Evolutionary conservation across 805 yeast species (phyloP).

Genomic region (Starmerella stigmatis): DNA sequence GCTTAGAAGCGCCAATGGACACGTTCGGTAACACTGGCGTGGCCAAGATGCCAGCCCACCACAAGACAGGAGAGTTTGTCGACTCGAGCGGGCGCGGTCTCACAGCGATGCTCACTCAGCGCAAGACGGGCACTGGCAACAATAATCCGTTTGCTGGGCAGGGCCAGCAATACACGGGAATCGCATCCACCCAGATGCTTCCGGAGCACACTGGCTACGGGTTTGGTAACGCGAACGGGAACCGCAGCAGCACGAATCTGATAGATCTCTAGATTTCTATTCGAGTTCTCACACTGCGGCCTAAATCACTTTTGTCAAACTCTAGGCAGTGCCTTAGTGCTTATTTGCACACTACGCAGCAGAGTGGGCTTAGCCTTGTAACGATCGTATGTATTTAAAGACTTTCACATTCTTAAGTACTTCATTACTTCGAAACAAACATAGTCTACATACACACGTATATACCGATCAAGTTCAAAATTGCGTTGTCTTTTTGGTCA

Average conservation of each 20-base stretch:
- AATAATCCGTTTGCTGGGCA: conserved; percentile 51
- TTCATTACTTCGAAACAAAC: no score
- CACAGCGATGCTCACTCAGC: conserved; percentile 24
- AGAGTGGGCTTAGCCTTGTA: no score
- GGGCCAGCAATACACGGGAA: conserved; percentile 48
- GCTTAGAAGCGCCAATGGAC: conserved; percentile 84
- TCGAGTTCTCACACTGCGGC: no score
- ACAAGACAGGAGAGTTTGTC: conserved; percentile 70
- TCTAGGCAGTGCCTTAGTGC: no score
- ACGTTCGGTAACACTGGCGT: conserved; percentile 86
- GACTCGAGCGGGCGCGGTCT: conserved; percentile 83
- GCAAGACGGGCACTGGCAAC: conserved; percentile 20
- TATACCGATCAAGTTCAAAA: no score
- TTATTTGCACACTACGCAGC: no score
- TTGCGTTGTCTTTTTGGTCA: no score
- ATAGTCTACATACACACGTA: no score
- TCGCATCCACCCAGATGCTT: conserved; percentile 53
- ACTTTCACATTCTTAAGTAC: no score
- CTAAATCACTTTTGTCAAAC: no score
- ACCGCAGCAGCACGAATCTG: conserved; percentile 27
- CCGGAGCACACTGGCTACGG: conserved; percentile 92
- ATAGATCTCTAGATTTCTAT: conserved; percentile 31
- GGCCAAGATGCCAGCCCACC: conserved; percentile 82
- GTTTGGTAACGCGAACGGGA: conserved; percentile 61
- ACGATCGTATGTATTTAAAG: no score